These are phyloP conservation scores for Stenogyne calaminthoides DNA, from an alignment of 305 asterid species.

Conservation along the genomic window DNA sequence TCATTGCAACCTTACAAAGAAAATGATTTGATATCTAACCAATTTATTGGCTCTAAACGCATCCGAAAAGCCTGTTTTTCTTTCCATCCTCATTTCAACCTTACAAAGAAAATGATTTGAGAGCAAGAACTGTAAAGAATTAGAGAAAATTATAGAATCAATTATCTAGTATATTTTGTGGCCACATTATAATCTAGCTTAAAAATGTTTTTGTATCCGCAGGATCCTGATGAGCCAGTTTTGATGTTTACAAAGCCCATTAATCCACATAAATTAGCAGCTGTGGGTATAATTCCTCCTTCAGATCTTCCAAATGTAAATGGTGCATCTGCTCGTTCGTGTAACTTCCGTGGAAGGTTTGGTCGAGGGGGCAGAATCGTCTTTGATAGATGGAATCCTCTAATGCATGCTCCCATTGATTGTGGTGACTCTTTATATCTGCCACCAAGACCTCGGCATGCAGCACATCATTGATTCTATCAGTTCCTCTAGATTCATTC, in stretches of 20 bases:
- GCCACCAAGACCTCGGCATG: constrained; percentile 60
- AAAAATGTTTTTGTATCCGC: constrained; percentile 30
- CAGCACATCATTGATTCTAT: constrained; percentile 47
- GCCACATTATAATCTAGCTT: background rate
- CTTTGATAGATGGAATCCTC: constrained; percentile 84
- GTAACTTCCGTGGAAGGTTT: constrained; percentile 63
- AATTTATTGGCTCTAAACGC: too few relatives aligned
- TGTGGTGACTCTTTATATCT: constrained; percentile 55
- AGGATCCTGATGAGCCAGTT: constrained; percentile 85
- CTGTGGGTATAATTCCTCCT: constrained; percentile 78
- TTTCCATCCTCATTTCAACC: background rate
- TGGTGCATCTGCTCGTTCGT: constrained; percentile 42
- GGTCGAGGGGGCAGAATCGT: constrained; percentile 94
- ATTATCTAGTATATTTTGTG: background rate
- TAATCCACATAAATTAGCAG: constrained; percentile 80
- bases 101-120: background rate
- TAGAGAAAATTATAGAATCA: background rate
- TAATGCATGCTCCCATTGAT: constrained; percentile 66
- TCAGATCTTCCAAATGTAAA: constrained; percentile 49
- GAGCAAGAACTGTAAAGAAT: background rate
- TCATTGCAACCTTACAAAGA: too few relatives aligned
- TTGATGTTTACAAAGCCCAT: constrained; percentile 77
- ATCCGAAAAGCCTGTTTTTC: background rate
- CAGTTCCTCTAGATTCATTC: background rate
- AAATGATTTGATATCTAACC: too few relatives aligned